These are phyloP conservation scores for Mucor plumbeus DNA, from an alignment of 371 early-diverging fungal species.

Conservation along the genomic window DNA sequence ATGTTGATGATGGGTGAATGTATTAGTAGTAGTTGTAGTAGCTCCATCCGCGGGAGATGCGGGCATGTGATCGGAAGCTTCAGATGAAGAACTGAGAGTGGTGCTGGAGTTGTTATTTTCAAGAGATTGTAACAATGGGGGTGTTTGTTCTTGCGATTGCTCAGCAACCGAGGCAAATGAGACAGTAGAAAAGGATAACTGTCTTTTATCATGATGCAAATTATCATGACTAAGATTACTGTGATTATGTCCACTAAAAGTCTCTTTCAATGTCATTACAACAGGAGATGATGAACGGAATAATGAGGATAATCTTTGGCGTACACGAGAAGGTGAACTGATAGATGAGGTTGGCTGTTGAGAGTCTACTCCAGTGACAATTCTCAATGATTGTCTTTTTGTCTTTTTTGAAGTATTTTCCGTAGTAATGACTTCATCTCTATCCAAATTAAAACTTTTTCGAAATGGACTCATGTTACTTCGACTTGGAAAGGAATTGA, in stretches of 20 bases:
- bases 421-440: neutral
- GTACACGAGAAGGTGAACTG: conserved; percentile 13
- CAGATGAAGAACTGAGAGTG: conserved; percentile 6
- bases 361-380: conserved; percentile 7
- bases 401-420: neutral
- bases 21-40: neutral
- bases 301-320: conserved; percentile 23
- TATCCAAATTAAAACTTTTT: conserved; percentile 6
- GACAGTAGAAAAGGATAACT: neutral
- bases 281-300: conserved; percentile 25
- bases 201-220: neutral
- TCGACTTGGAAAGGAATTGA: conserved; percentile 17
- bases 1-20: neutral
- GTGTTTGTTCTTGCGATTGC: neutral
- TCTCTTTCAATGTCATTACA: conserved; percentile 14
- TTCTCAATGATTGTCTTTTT: conserved; percentile 15
- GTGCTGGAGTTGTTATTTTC: conserved; percentile 7
- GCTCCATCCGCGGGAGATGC: conserved; percentile 17
- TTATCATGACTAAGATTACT: neutral
- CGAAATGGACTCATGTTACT: conserved; percentile 14
- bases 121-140: conserved; percentile 6
- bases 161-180: conserved; percentile 11
- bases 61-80: conserved; percentile 23
- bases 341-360: neutral
- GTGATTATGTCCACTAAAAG: neutral